phyloP scores from a whole-genome alignment of 1,284 basidiomycete genomes.

The Sporisorium reilianum region DNA sequence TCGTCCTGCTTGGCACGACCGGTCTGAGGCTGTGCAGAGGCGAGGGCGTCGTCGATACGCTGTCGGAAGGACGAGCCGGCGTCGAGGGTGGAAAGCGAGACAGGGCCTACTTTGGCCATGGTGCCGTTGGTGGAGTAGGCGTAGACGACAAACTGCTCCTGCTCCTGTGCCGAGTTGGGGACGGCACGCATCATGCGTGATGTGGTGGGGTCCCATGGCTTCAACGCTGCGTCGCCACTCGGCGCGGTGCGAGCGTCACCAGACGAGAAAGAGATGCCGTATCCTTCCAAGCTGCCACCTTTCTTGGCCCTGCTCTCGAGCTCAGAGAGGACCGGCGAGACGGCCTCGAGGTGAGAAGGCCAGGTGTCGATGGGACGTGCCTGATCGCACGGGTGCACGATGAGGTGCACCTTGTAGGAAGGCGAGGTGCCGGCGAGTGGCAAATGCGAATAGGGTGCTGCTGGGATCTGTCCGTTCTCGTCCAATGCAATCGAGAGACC shows the following conservation, averaged over 20 bases:
- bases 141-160: slow-evolving; percentile 55
- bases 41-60: slow-evolving; percentile 39
- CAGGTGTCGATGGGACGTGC: slow-evolving; percentile 47
- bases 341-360: slow-evolving; percentile 60
- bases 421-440: slow-evolving; percentile 61
- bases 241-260: slow-evolving; percentile 20
- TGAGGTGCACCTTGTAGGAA: slow-evolving; percentile 58
- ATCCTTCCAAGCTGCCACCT: slow-evolving; percentile 59
- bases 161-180: slow-evolving; percentile 51
- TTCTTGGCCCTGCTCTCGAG: slow-evolving; percentile 53
- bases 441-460: slow-evolving; percentile 56
- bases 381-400: slow-evolving; percentile 53
- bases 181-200: slow-evolving; percentile 51
- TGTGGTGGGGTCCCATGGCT: slow-evolving; percentile 56
- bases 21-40: slow-evolving; percentile 33
- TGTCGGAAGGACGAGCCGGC: slow-evolving; percentile 29
- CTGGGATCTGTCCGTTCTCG: slow-evolving; percentile 47
- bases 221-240: slow-evolving; percentile 2
- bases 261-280: slow-evolving; percentile 55
- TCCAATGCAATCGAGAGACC: slow-evolving; percentile 53
- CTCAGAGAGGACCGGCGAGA: slow-evolving; percentile 59
- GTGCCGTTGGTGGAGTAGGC: slow-evolving; percentile 54
- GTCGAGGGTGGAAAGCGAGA: slow-evolving; percentile 58
- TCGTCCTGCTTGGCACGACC: slow-evolving; percentile 20
- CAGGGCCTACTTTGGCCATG: slow-evolving; percentile 50